Evolutionary conservation across 2,329 filamentous ascomycete species (phyloP).

Genomic region (Neopestalotiopsis sp.): DNA sequence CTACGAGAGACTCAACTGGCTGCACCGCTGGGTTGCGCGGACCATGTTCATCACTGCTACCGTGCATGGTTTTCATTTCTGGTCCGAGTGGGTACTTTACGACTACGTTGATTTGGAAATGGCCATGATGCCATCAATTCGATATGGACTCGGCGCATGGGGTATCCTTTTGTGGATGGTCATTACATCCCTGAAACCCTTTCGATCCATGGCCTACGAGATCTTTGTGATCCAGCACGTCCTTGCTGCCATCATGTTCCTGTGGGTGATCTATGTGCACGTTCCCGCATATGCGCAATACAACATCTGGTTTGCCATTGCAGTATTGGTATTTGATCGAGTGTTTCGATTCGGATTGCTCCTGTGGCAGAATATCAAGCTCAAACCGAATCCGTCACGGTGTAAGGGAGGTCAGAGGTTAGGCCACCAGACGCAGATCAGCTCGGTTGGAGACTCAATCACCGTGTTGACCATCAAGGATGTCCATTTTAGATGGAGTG

Average conservation of each 20-base stretch:
- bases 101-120: conserved; percentile 66
- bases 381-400: conserved; percentile 44
- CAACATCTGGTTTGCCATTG: conserved; percentile 71
- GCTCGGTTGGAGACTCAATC: conserved; percentile 55
- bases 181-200: conserved; percentile 65
- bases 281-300: conserved; percentile 63
- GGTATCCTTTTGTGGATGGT: conserved; percentile 69
- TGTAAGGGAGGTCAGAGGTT: conserved; percentile 55
- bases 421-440: conserved; percentile 58
- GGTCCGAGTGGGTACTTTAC: conserved; percentile 65
- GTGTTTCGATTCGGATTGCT: conserved; percentile 55
- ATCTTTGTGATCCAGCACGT: conserved; percentile 74
- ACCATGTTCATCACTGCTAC: conserved; percentile 72
- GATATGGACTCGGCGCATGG: conserved; percentile 73
- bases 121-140: conserved; percentile 66
- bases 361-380: conserved; percentile 57
- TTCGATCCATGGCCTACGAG: conserved; percentile 72
- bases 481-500: conserved; percentile 63
- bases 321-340: conserved; percentile 67
- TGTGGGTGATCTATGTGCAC: conserved; percentile 69
- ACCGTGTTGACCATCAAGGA: conserved; percentile 65
- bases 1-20: conserved; percentile 75
- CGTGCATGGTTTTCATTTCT: conserved; percentile 74
- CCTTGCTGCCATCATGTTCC: conserved; percentile 62
- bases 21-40: conserved; percentile 75